Evolutionary conservation across 306 rosid species (phyloP).

Genomic region (Glycine latifolia): DNA sequence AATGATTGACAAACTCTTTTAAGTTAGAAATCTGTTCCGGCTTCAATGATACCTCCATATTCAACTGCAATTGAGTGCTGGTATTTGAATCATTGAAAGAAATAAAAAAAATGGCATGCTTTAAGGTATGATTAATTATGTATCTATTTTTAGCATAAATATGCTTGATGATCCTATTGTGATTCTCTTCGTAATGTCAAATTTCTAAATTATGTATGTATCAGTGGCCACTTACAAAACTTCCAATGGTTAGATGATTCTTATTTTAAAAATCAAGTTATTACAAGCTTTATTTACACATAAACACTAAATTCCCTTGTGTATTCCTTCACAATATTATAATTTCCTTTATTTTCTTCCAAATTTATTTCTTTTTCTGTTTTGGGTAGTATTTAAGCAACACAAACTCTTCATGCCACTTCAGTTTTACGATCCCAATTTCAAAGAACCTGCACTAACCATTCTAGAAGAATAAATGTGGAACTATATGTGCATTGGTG

Average conservation of each 20-base stretch:
- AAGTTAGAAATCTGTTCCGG: neutral
- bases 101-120: neutral
- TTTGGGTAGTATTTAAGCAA: neutral
- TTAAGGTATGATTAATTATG: neutral
- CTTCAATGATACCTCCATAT: slow-evolving; percentile 8
- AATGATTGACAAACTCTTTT: slow-evolving; percentile 11
- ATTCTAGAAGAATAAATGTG: too few relatives aligned
- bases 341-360: neutral
- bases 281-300: neutral
- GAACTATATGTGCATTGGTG: too few relatives aligned
- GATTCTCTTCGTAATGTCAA: neutral
- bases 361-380: neutral
- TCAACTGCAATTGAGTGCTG: slow-evolving; percentile 6
- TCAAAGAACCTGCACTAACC: too few relatives aligned
- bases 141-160: neutral
- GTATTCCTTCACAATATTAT: neutral
- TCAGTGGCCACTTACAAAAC: neutral
- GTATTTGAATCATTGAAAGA: neutral
- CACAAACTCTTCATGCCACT: too few relatives aligned
- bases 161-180: neutral
- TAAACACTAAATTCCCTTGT: neutral
- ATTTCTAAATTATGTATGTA: neutral
- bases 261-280: neutral
- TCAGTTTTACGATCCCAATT: too few relatives aligned
- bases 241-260: neutral